These are phyloP conservation scores for Heritiera littoralis DNA, from an alignment of 345 rosid species.

Conservation along the genomic window DNA sequence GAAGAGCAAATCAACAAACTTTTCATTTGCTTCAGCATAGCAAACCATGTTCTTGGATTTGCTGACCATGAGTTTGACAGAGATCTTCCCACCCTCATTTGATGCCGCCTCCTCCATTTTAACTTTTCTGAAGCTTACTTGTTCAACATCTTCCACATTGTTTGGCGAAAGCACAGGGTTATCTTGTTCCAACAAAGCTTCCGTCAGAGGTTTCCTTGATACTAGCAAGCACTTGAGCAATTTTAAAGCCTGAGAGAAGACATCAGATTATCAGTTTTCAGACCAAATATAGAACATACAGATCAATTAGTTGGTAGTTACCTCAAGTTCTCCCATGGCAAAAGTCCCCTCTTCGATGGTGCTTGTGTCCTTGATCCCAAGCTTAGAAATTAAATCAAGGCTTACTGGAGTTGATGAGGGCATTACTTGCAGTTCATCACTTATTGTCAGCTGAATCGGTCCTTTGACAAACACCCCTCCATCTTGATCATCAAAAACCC, in stretches of 20 bases:
- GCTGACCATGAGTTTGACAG: conserved; percentile 22
- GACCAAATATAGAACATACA: background rate
- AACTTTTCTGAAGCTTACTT: background rate
- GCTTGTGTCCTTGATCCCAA: conserved; percentile 13
- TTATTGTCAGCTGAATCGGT: background rate
- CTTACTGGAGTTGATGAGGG: conserved; percentile 17
- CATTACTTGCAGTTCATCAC: conserved; percentile 23
- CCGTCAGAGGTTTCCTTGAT: conserved; percentile 23
- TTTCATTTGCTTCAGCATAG: conserved; percentile 29
- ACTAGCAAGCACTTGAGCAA: conserved; percentile 23
- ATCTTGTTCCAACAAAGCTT: conserved; percentile 13
- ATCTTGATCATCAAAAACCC: background rate
- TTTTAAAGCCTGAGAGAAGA: conserved; percentile 25
- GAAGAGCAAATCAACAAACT: conserved; percentile 34
- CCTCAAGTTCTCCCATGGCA: conserved; percentile 12
- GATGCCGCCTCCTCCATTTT: background rate
- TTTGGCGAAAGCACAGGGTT: background rate
- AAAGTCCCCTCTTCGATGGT: conserved; percentile 17
- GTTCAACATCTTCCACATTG: background rate
- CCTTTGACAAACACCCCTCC: conserved; percentile 29
- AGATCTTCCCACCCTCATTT: conserved; percentile 2
- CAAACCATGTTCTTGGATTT: conserved; percentile 31
- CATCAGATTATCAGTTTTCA: background rate
- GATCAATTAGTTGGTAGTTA: background rate
- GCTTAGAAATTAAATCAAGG: conserved; percentile 19